Base-by-base conservation (phyloP, 148 eudicot species). In the Gaultheria prostrata region DNA sequence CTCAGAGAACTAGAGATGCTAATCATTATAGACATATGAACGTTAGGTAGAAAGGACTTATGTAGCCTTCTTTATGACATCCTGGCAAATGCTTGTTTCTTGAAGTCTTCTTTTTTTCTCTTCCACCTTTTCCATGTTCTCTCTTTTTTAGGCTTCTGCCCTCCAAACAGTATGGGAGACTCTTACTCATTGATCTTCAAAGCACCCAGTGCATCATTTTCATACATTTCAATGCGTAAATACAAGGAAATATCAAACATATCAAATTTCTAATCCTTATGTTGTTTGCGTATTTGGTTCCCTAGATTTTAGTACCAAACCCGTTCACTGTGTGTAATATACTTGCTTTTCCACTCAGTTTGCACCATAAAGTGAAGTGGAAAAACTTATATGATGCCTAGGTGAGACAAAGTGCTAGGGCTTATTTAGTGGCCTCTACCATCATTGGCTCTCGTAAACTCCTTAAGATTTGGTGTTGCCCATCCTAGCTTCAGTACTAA, bases 341-440 rank as follows among this genome's bases (percentile, higher is more conserved):
- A 5, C 18, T 49, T 76, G 9, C 11, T 15, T 78, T 18, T 77
- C 48, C 28, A 54, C 61, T 78, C 35, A 17, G 48, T 78, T 54
- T 53, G 48, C 69, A 78, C 67, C 26, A 6, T 24, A 78, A 54
- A 56, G 48, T 78, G 48, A n/a, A 33, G 1, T 9, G 28, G 13
- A 43, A 74, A 72, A 43, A 18, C n/a, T 21, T 43, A 74, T 43
- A 43, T n/a, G 53, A 48, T 45, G 78, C 78, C 78, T 75, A 46
- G 10, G 28, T 21, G 46, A 20, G 50, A 57, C 57, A 39, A 26
- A 76, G 35, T 15, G 49, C 43, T 50, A 33, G 45, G 71, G 46
- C 65, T 7, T 46, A 50, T n/a, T 49, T 8, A 70, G 33, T 30
- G 48, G n/a, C 54, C n/a, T 65, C 54, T 6, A 65, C 26, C 35